Base-by-base conservation (phyloP, 2,329 filamentous ascomycete species). In the Talaromyces amestolkiae region DNA sequence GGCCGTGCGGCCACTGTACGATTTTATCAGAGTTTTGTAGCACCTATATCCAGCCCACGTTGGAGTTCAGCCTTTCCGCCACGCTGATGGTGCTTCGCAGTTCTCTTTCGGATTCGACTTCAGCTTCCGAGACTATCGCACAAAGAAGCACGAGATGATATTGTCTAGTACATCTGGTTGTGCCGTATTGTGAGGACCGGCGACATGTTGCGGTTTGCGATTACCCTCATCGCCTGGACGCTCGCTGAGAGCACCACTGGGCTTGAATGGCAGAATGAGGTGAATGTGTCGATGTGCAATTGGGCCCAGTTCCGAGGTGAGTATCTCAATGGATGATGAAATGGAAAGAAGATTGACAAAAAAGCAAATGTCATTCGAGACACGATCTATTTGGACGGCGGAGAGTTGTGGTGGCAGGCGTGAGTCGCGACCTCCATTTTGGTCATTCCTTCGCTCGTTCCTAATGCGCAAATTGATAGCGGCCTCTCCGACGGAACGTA, bases 301-400 rank as follows among this genome's bases (percentile, higher is more conserved):
- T 90, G 88, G 88, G 68, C 69, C n/a, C 68, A 70, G 53, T 74
- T 79, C 58, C 74, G 82, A 75, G 77, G 74, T 77, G 69, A 70
- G 74, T 33, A 27, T 27, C 13, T 41, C 15, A 41, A 41, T 51
- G 10, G 10, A 17, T 6, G 47, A 19, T 27, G 22, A n/a, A 11
- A 33, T 31, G 27, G 27, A 11, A 33, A 13, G 27, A 10, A 33
- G 4, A 31, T 43, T 58, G 51, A 64, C 65, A n/a, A 31, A 45
- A 56, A 10, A 89, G 87, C 82, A 67, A 83, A 83, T 41, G 76
- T 87, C 3, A 77, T 90, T 49, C 83, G 83, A 45, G 87, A 91
- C 70, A 87, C 83, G 1, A 76, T 90, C 17, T 91, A 89, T 71
- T 73, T 91, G 27, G 88, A 91, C 72, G 89, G 89, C 49, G 89